phyloP scores from a whole-genome alignment of 768 basidiomycete genomes.

The Tricholoma matsutake region DNA sequence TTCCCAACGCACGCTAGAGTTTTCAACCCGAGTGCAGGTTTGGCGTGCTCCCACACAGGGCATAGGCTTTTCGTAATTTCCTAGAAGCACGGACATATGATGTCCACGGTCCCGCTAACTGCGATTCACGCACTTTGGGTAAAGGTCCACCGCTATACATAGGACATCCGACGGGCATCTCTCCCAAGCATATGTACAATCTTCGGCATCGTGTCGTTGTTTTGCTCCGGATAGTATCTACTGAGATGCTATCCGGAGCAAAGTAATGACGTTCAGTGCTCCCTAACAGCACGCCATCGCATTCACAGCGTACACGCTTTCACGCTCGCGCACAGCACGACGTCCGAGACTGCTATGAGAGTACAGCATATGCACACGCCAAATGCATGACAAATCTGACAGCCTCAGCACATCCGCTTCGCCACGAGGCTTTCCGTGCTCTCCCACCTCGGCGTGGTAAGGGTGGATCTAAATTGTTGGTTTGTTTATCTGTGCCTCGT shows the following conservation, averaged over 20 bases:
- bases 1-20: neutral
- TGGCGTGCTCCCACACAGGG: neutral
- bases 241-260: neutral
- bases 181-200: neutral
- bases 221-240: neutral
- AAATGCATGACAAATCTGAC: neutral
- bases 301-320: neutral
- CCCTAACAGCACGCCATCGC: neutral
- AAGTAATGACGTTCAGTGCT: neutral
- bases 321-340: neutral
- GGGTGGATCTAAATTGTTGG: neutral
- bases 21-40: neutral
- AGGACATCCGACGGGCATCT: neutral
- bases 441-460: neutral
- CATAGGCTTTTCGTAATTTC: neutral
- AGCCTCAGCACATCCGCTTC: slow-evolving; percentile 4
- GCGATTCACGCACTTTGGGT: neutral
- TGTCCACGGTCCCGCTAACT: neutral
- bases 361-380: neutral
- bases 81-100: neutral
- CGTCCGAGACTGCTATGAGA: neutral
- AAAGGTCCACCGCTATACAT: neutral
- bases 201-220: neutral
- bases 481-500: slow-evolving; percentile 14
- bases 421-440: slow-evolving; percentile 9